Conservation (phyloP, 2,329 filamentous ascomycete species). For the Fusarium keratoplasticum region DNA sequence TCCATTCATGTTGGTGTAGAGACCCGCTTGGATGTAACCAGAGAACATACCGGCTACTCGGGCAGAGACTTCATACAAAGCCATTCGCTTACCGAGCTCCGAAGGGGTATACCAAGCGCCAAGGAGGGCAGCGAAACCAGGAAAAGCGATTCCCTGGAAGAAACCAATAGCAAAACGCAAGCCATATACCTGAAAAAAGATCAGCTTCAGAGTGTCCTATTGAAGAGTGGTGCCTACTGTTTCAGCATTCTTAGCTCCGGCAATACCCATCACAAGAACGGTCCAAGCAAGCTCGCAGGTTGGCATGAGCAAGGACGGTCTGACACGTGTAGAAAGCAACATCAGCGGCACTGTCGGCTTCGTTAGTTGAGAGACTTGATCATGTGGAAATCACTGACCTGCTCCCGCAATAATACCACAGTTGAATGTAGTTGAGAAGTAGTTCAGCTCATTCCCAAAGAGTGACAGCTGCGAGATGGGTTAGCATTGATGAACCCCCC, state of each 20-base stretch:
- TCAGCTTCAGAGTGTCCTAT: too few species aligned
- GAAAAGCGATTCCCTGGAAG: conserved; percentile 44
- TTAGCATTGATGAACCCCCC: background rate
- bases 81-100: conserved; percentile 46
- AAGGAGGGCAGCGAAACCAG: conserved; percentile 42
- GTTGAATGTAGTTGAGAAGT: conserved; percentile 23
- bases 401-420: conserved; percentile 24
- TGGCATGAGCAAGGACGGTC: conserved; percentile 48
- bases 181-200: conserved; percentile 35
- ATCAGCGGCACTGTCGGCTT: conserved; percentile 9
- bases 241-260: conserved; percentile 39
- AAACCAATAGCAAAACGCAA: conserved; percentile 48
- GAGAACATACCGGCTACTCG: conserved; percentile 43
- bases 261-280: conserved; percentile 40
- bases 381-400: background rate
- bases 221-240: conserved; percentile 3
- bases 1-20: conserved; percentile 51
- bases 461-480: conserved; percentile 6
- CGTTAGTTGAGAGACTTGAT: too few species aligned
- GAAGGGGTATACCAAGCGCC: conserved; percentile 47
- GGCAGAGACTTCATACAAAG: conserved; percentile 40
- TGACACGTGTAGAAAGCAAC: conserved; percentile 23
- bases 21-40: conserved; percentile 52
- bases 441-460: conserved; percentile 23
- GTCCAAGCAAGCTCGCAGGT: conserved; percentile 44